A percentile compares a stretch with the other conserved stretches of the same genome.
phyloP scores from a whole-genome alignment of 805 yeast species.

The Saccharomycopsis vini region DNA sequence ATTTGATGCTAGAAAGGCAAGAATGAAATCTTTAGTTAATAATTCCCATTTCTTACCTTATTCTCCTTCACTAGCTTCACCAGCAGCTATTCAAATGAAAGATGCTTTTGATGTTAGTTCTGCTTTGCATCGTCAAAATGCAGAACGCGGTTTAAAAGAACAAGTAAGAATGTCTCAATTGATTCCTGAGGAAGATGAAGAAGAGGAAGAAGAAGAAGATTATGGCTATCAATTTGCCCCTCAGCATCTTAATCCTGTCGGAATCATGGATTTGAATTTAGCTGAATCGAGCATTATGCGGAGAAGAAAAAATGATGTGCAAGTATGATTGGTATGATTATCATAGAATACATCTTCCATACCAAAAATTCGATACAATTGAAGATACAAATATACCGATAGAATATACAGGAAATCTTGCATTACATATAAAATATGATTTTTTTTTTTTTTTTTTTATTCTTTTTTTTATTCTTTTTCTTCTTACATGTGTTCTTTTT shows the following conservation, averaged over 20 bases:
- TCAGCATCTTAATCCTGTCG: neutral
- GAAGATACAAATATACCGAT: too few relatives aligned
- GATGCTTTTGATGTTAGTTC: slow-evolving; percentile 83
- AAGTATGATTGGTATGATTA: too few relatives aligned
- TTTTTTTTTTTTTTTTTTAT: too few relatives aligned
- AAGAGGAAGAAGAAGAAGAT: slow-evolving; percentile 15
- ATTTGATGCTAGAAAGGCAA: slow-evolving; percentile 2
- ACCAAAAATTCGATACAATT: too few relatives aligned
- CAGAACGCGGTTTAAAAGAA: slow-evolving; percentile 32
- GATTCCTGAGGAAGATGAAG: slow-evolving; percentile 16
- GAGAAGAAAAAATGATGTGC: slow-evolving; percentile 12
- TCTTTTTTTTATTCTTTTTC: too few relatives aligned
- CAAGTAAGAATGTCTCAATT: slow-evolving; percentile 42
- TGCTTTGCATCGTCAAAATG: slow-evolving; percentile 76
- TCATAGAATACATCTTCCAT: too few relatives aligned
- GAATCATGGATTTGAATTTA: slow-evolving; percentile 15
- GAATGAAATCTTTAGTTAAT: neutral
- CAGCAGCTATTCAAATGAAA: slow-evolving; percentile 71
- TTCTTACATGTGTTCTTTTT: too few relatives aligned
- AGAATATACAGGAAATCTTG: too few relatives aligned
- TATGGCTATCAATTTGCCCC: neutral
- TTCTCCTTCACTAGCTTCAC: slow-evolving; percentile 36
- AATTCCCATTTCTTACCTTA: neutral
- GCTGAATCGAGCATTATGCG: slow-evolving; percentile 16
- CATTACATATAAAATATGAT: too few relatives aligned